Evolutionary conservation across 192 early-diverging fungal genomes (phyloP), one percentile per base, ranked within the genome.

Genomic region (Gorgonomyces haynaldii): DNA sequence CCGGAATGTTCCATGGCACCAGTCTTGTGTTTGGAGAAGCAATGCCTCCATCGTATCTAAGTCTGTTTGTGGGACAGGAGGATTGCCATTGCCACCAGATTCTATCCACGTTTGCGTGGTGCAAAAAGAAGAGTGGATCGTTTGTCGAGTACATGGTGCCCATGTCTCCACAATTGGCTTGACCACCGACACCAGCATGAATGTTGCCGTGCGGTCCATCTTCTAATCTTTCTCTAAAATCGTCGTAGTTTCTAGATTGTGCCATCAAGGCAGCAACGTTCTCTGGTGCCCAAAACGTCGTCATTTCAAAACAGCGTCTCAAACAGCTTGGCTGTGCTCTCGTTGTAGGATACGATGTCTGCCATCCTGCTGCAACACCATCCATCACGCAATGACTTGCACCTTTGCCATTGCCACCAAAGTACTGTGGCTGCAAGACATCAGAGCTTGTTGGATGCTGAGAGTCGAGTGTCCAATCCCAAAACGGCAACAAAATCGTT

Each of bases 391-490:
- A 49, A 19, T 36, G 31, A 5, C 2, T 36, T 23, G 9, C 21
- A 0, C 2, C 8, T 49, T 34, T 25, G 9, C 46, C 46, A 25
- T 49, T 49, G 4, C 31, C 30, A 36, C 32, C 34, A 26, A 36
- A 35, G n/a, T n/a, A n/a, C n/a, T n/a, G n/a, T 25, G 25, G 25
- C 2, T 9, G 45, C 20, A 36, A 60, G 44, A 54, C 10, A n/a
- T 16, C 17, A 30, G 58, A 53, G 3, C 45, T 23, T 8, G 50
- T 42, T 2, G 39, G 74, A 57, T 55, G 64, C 59, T 57, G 70
- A 54, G 68, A 69, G 50, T 60, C 61, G 24, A 57, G 55, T 28
- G 60, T 62, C 76, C 76, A 83, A 65, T 73, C 72, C 73, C 71
- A 81, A 15, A 28, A 65, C 29, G 27, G 50, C 57, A 51, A 65